Conservation (phyloP, 495 filamentous ascomycete species). For the Penicillium paradoxum region DNA sequence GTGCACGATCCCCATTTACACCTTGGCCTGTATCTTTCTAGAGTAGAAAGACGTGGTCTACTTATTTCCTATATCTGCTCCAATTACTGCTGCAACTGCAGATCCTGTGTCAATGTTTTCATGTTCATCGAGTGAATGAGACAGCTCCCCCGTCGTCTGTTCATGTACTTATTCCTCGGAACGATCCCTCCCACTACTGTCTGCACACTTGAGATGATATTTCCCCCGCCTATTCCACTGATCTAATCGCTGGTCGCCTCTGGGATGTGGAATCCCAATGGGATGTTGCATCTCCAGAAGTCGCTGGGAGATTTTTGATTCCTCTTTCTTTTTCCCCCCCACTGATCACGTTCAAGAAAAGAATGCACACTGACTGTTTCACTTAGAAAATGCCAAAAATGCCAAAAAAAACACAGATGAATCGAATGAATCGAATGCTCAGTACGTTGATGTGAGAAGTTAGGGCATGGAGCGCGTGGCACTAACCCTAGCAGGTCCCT, state of each 20-base stretch:
- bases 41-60: not conserved
- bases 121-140: not conserved
- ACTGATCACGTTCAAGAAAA: not conserved
- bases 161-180: not conserved
- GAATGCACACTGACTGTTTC: not conserved
- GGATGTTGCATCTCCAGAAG: not conserved
- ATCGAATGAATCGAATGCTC: not conserved
- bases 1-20: not conserved
- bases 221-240: not conserved
- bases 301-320: not conserved
- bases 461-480: slow-evolving; percentile 19
- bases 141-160: not conserved
- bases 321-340: not conserved
- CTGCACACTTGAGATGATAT: not conserved
- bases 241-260: not conserved
- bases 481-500: slow-evolving; percentile 23
- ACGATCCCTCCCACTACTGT: not conserved
- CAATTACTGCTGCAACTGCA: no score
- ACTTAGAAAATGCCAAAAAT: not conserved
- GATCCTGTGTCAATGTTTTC: not conserved
- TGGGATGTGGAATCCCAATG: not conserved
- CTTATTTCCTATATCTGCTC: not conserved
- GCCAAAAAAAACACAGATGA: not conserved
- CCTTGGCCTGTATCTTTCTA: not conserved
- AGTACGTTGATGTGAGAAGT: slow-evolving; percentile 11